phyloP scores from a whole-genome alignment of 768 basidiomycete species.

The Tricholoma sp. region DNA sequence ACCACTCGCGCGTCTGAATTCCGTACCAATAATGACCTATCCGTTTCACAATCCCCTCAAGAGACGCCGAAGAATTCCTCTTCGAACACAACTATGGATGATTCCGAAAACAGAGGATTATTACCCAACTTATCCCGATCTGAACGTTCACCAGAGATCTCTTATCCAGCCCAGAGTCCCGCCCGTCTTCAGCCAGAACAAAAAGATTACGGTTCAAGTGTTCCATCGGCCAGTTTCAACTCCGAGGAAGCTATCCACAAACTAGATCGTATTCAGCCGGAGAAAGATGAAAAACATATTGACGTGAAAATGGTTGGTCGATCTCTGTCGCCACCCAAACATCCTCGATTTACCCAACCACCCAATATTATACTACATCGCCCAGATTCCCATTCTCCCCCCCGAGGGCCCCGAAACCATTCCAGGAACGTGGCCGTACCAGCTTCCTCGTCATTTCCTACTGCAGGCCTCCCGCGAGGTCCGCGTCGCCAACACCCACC shows the following conservation, averaged over 20 bases:
- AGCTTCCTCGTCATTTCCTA: constrained; percentile 14
- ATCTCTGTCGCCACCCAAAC: constrained; percentile 21
- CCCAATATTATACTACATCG: constrained; percentile 14
- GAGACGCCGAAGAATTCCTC: constrained; percentile 1
- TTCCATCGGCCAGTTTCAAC: neutral
- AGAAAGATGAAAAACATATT: constrained; percentile 16
- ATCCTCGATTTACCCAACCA: constrained; percentile 14
- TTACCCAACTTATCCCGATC: neutral
- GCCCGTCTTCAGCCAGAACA: neutral
- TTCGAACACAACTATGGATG: neutral
- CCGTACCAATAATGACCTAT: constrained; percentile 12
- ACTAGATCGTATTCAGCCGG: neutral
- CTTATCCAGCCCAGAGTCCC: neutral
- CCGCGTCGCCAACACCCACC: constrained; percentile 14
- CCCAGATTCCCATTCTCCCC: constrained; percentile 30
- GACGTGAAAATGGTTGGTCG: constrained; percentile 14
- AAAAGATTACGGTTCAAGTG: neutral
- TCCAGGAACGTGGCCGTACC: constrained; percentile 14
- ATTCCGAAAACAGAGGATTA: neutral
- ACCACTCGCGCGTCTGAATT: constrained; percentile 24
- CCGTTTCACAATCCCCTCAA: constrained; percentile 9
- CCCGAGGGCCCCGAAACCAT: constrained; percentile 34
- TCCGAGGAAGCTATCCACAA: neutral
- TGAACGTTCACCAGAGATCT: neutral
- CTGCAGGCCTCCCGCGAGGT: constrained; percentile 14